A percentile compares a stretch with the other conserved stretches of the same genome.
Evolutionary conservation across 2,329 filamentous ascomycete genomes (phyloP).

Genomic region (Scopulariopsis brevicaulis): DNA sequence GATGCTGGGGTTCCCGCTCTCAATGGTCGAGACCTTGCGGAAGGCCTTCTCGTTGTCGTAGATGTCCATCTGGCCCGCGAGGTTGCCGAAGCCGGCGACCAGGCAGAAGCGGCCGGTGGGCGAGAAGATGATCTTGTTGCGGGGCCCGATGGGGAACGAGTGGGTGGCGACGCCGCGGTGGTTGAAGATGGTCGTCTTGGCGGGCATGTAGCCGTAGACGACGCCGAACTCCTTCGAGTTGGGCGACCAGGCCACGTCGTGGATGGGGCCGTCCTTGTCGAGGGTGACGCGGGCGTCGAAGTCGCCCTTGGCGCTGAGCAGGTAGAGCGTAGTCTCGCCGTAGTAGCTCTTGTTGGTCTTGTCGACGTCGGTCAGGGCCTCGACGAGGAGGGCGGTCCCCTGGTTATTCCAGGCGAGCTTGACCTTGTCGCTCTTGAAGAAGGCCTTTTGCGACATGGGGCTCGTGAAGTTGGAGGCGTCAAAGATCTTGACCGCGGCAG

Average conservation of each 20-base stretch:
- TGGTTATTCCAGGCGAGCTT: slow-evolving; percentile 96
- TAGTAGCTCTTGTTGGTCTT: slow-evolving; percentile 99
- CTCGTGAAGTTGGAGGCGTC: slow-evolving; percentile 77
- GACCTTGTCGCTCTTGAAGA: slow-evolving; percentile 98
- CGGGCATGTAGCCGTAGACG: slow-evolving; percentile 97
- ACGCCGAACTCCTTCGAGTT: slow-evolving; percentile 97
- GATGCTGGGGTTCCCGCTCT: slow-evolving; percentile 89
- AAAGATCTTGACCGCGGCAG: slow-evolving; percentile 87
- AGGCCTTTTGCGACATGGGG: slow-evolving; percentile 92
- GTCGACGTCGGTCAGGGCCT: slow-evolving; percentile 96
- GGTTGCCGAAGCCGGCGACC: slow-evolving; percentile 92
- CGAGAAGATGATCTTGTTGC: slow-evolving; percentile 93
- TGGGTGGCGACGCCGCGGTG: slow-evolving; percentile 72
- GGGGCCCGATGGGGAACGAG: slow-evolving; percentile 74
- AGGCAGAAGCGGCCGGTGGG: slow-evolving; percentile 87
- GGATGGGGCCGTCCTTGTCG: slow-evolving; percentile 95
- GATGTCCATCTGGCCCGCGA: slow-evolving; percentile 94
- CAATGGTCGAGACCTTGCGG: slow-evolving; percentile 83
- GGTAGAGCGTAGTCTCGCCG: slow-evolving; percentile 92
- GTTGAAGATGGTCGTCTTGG: slow-evolving; percentile 98
- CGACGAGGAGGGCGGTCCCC: slow-evolving; percentile 82
- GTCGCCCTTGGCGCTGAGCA: slow-evolving; percentile 80
- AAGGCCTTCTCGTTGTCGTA: slow-evolving; percentile 90
- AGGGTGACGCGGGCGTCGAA: slow-evolving; percentile 88
- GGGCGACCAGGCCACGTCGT: slow-evolving; percentile 96